Base-by-base conservation (phyloP, 306 rosid species). In the Hylodesmum podocarpum region DNA sequence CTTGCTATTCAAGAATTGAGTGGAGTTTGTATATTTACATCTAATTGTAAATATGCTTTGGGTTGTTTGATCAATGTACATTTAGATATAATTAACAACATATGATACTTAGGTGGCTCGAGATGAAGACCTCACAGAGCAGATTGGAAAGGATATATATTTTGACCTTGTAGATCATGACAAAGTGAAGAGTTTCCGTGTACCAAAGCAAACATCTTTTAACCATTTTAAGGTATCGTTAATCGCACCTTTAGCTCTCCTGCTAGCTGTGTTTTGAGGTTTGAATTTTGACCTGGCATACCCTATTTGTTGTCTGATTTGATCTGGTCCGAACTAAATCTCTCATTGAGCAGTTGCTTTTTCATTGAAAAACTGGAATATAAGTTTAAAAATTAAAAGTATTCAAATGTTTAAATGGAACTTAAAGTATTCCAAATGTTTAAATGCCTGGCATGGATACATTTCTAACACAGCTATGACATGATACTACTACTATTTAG, bases 121-220 rank as follows among this genome's bases (percentile, higher is more conserved):
- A 9, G 92, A 94, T 28, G 98, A 85, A 61, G 88, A 91, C 69
- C 91, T 94, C n/a, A 25, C 58, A 6, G 94, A 85, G 54, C 97
- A 94, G 79, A 94, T 94, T 81, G 98, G 98, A 53, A 94, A 80
- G 85, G 93, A 90, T 66, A 86, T 90, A 70, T 91, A 87, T 86
- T 94, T 94, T 90, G 98, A 94, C 87, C 96, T 91, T 53, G 98
- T 91, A 65, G 97, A 94, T 67, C 97, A 94, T 81, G 97, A 91
- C 82, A 94, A 91, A 91, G 97, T 94, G 78, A 81, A 84, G 80
- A 88, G 91, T 80, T 94, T 94, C 79, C 94, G 97, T 31, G 89
- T 91, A 44, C 96, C 86, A 76, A 94, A 94, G 81, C 94, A 90
- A 73, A 82, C 74, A 54, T 67, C 87, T 25, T 94, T 94, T 75